phyloP scores from a whole-genome alignment of 2,329 filamentous ascomycete genomes.

The Pleoardoris graminearum region DNA sequence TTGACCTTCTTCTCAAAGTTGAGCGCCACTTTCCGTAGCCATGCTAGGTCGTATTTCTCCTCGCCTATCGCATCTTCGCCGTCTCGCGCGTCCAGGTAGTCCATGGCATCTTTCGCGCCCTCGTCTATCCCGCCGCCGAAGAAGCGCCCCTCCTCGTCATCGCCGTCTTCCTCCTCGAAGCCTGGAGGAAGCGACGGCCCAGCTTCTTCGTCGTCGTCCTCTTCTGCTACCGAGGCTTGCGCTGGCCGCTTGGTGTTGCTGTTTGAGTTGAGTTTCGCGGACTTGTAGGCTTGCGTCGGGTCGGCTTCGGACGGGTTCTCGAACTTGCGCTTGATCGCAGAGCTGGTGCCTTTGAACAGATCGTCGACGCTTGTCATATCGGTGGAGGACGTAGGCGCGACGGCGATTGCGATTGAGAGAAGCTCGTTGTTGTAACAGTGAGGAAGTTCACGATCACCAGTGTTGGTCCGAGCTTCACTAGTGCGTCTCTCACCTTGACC shows the following conservation, averaged over 20 bases:
- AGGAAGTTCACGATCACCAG: neutral
- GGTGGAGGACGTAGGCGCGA: neutral
- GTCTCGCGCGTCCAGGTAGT: constrained; percentile 78
- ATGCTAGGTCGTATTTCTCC: constrained; percentile 80
- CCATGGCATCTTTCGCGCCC: constrained; percentile 79
- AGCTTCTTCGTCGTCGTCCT: constrained; percentile 49
- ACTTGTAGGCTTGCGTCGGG: constrained; percentile 64
- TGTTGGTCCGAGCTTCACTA: constrained; percentile 10
- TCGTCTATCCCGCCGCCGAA: constrained; percentile 89
- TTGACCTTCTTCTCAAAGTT: constrained; percentile 89
- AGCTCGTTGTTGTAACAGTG: neutral
- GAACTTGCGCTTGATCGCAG: constrained; percentile 62
- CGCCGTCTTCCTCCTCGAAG: constrained; percentile 59
- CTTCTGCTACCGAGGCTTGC: constrained; percentile 54
- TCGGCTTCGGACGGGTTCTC: constrained; percentile 58
- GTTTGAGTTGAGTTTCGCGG: constrained; percentile 57
- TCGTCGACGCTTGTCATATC: constrained; percentile 64
- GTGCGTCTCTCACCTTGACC: neutral
- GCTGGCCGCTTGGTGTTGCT: constrained; percentile 55
- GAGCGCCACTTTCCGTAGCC: constrained; percentile 79
- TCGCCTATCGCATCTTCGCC: constrained; percentile 56
- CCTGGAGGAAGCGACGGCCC: constrained; percentile 61
- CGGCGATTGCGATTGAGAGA: too few relatives aligned
- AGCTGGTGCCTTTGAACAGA: constrained; percentile 62
- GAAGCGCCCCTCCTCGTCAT: constrained; percentile 89